A percentile compares a stretch with the other conserved stretches of the same genome.
Conservation (phyloP, 805 yeast genomes). For the Kurtzmaniella fragi region DNA sequence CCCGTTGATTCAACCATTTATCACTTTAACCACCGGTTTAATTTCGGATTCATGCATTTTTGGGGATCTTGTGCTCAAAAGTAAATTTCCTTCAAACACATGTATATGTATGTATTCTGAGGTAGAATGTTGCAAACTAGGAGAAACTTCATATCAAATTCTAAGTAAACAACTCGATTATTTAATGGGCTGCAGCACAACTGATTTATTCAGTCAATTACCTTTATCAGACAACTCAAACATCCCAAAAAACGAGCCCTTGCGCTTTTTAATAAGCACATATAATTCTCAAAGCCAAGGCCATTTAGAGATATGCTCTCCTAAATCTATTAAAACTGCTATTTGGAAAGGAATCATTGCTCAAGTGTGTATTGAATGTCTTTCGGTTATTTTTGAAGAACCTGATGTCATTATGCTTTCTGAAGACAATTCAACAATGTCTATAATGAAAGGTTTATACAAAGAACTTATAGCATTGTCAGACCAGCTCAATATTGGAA, state of each 20-base stretch:
- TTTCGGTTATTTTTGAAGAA: conserved; percentile 15
- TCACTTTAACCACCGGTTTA: conserved; percentile 5
- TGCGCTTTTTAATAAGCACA: too few relatives aligned
- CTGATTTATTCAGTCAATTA: too few relatives aligned
- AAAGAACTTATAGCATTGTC: conserved; percentile 7
- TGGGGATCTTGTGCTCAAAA: conserved; percentile 3
- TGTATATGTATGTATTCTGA: conserved; percentile 11
- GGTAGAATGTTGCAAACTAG: conserved; percentile 11
- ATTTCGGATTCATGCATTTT: conserved; percentile 10
- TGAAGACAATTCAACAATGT: conserved; percentile 3
- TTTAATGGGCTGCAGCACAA: too few relatives aligned
- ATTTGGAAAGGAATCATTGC: conserved; percentile 10
- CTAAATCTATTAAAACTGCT: background rate
- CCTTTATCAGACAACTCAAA: too few relatives aligned
- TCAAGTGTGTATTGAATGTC: conserved; percentile 10
- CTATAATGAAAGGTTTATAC: conserved; percentile 12
- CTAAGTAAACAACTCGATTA: too few relatives aligned
- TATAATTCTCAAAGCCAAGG: background rate
- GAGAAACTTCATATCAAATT: conserved; percentile 1
- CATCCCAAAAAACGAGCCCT: too few relatives aligned
- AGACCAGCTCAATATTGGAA: background rate
- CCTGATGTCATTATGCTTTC: conserved; percentile 10
- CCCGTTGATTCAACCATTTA: conserved; percentile 2
- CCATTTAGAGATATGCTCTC: background rate
- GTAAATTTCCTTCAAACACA: conserved; percentile 5